A percentile compares a stretch with the other conserved stretches of the same genome.
Evolutionary conservation across 75 land plant species (phyloP).

Genomic region (Gnetum montanum): DNA sequence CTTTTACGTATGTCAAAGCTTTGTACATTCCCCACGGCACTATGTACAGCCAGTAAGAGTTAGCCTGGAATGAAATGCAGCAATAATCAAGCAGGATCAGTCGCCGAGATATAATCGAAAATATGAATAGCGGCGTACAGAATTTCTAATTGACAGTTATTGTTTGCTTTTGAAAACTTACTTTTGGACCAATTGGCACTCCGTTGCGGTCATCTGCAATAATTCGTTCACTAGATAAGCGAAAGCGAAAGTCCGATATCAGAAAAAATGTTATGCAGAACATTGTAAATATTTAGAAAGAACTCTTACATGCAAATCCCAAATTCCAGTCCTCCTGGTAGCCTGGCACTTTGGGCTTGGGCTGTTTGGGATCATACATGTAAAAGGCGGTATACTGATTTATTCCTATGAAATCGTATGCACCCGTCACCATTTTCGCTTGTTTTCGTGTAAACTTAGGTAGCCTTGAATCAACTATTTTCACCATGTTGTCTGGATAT

Average conservation of each 20-base stretch:
- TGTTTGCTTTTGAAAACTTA: too few relatives aligned
- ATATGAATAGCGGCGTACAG: too few relatives aligned
- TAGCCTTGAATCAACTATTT: too few relatives aligned
- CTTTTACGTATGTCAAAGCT: slow-evolving; percentile 48
- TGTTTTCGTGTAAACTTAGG: too few relatives aligned
- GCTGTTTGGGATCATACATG: slow-evolving; percentile 31
- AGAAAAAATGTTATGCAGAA: neutral
- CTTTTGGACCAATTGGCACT: slow-evolving; percentile 65
- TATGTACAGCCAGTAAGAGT: slow-evolving; percentile 60
- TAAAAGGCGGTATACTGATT: slow-evolving; percentile 59
- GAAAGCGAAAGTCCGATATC: neutral
- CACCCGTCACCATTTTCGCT: slow-evolving; percentile 40
- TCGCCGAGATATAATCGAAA: too few relatives aligned
- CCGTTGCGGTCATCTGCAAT: slow-evolving; percentile 45
- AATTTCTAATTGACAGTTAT: too few relatives aligned
- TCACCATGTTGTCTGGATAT: too few relatives aligned
- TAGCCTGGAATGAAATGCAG: too few relatives aligned
- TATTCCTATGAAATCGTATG: slow-evolving; percentile 52
- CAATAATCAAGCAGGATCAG: too few relatives aligned
- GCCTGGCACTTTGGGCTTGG: slow-evolving; percentile 10
- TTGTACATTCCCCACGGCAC: slow-evolving; percentile 83
- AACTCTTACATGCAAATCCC: slow-evolving; percentile 44
- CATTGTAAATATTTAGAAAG: neutral
- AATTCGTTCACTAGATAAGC: neutral
- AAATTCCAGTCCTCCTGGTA: slow-evolving; percentile 56